phyloP scores from a whole-genome alignment of 495 filamentous ascomycete genomes.

The Aspergillus nanangensis region DNA sequence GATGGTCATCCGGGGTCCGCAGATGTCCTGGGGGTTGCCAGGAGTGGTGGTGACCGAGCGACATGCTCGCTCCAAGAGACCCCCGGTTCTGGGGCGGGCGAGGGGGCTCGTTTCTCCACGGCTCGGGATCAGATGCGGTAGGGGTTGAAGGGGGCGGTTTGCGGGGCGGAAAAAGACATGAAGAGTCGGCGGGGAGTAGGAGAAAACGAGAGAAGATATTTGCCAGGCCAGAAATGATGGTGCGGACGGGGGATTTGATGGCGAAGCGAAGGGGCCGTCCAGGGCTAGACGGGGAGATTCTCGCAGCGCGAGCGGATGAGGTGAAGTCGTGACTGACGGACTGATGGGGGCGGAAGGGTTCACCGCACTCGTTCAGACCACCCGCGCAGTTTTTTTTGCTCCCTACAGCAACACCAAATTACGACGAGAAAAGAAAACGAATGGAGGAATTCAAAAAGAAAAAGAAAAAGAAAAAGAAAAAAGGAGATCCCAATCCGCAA shows the following conservation, averaged over 20 bases:
- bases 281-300: conserved; percentile 40
- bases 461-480: background rate
- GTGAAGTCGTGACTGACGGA: conserved; percentile 28
- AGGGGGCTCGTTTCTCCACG: conserved; percentile 46
- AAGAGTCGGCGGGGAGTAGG: conserved; percentile 16
- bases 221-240: conserved; percentile 33
- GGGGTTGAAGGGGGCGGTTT: conserved; percentile 23
- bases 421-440: background rate
- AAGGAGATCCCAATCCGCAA: background rate
- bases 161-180: conserved; percentile 32
- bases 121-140: conserved; percentile 33
- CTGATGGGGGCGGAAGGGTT: conserved; percentile 30
- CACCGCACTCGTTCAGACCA: conserved; percentile 30
- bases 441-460: background rate
- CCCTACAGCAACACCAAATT: too few species aligned
- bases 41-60: conserved; percentile 46
- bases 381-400: conserved; percentile 18
- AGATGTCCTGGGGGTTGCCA: conserved; percentile 45
- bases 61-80: conserved; percentile 50
- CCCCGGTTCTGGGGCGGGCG: conserved; percentile 44
- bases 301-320: conserved; percentile 36
- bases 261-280: conserved; percentile 27
- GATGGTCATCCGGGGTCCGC: conserved; percentile 41
- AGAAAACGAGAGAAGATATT: conserved; percentile 24
- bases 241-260: conserved; percentile 31